Base-by-base conservation (phyloP, 371 early-diverging fungal genomes). In the Mortierella sp. region DNA sequence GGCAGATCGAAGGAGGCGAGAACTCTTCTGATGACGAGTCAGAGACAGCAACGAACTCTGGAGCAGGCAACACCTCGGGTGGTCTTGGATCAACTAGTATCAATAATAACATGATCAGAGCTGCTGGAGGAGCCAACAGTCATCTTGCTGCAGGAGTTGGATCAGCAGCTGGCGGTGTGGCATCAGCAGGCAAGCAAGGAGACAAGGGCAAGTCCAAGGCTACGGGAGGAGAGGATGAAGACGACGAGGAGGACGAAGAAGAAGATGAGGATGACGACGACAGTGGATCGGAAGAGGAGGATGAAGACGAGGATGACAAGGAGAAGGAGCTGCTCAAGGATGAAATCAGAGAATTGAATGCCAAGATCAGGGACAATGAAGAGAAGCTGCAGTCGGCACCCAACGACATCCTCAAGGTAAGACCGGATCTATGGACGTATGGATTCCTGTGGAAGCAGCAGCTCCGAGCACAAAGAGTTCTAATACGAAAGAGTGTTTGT, bases 371-470 rank as follows among this genome's bases (percentile, higher is more conserved):
- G 10, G 80, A 79, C 29, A 85, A 79, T 57, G 53, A 63, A 24
- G 82, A 76, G 1, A 83, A 85, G 43, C 60, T 86, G 19, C 78
- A 80, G 10, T 82, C 86, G 16, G 86, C 85, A 0, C 83, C 81
- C n/a, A 86, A 86, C 53, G 82, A 79, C 3, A 83, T 86, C 27
- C 79, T 86, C 49, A 79, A 80, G 60, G 80, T 80, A 71, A 47
- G 47, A 27, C 10, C 34, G 10, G 34, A 14, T 43, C 44, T 5
- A 43, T 43, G 25, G 29, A 27, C 14, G 9, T 43, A 17, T 43
- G 44, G 44, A 19, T 3, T 5, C 19, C 3, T 43, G 16, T 16
- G 10, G 34, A n/a, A n/a, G n/a, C n/a, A n/a, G n/a, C n/a, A n/a
- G 34, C 10, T 10, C 34, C 34, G 34, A 34, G 10, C 34, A 10